Evolutionary conservation across 192 early-diverging fungal genomes (phyloP).

Genomic region (Linnemannia hyalina): DNA sequence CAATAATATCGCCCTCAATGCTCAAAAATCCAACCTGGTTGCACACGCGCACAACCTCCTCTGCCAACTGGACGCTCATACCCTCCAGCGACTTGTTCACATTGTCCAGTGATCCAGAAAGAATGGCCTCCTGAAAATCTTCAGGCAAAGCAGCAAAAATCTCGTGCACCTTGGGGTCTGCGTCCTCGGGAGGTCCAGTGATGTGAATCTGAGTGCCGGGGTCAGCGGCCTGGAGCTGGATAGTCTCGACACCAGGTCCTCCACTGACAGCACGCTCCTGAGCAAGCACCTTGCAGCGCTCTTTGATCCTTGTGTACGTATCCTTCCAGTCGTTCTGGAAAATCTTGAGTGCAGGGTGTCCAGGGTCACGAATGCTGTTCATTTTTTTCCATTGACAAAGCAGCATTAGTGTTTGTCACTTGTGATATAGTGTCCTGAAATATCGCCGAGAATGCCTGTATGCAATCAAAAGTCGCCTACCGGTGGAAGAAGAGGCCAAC

Average conservation of each 20-base stretch:
- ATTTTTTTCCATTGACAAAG: background rate
- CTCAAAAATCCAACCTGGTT: conserved; percentile 77
- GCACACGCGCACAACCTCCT: conserved; percentile 81
- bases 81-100: conserved; percentile 86
- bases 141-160: conserved; percentile 80
- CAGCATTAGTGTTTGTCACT: background rate
- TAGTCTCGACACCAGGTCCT: conserved; percentile 69
- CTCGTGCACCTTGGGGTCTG: conserved; percentile 71
- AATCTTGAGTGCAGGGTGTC: conserved; percentile 75
- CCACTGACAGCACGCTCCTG: conserved; percentile 62
- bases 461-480: conserved; percentile 39
- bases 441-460: background rate
- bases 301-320: conserved; percentile 85
- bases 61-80: conserved; percentile 78
- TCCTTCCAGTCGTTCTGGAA: conserved; percentile 89
- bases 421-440: background rate
- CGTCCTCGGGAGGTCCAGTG: conserved; percentile 72
- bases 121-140: conserved; percentile 80
- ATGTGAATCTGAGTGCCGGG: conserved; percentile 80
- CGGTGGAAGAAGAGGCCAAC: conserved; percentile 87
- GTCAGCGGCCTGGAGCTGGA: conserved; percentile 78
- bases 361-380: conserved; percentile 59
- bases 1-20: conserved; percentile 59
- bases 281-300: conserved; percentile 76
- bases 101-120: conserved; percentile 81